Percentiles rank a stretch among this genome's conserved stretches.
phyloP scores from a whole-genome alignment of 768 basidiomycete genomes.

The Boletellus ananiceps region DNA sequence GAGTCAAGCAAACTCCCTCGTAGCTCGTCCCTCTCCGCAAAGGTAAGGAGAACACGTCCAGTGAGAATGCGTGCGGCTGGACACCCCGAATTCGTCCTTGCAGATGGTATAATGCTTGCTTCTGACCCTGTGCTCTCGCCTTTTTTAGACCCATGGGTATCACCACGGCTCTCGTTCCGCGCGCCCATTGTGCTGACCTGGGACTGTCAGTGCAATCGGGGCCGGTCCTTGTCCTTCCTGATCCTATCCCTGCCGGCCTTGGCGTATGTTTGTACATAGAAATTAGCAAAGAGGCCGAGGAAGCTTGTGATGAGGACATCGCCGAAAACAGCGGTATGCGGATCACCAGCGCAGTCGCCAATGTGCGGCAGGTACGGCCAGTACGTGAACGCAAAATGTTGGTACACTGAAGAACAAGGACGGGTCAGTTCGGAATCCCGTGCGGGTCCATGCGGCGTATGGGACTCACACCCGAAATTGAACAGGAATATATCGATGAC shows the following conservation, averaged over 20 bases:
- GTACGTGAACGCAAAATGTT: conserved; percentile 26
- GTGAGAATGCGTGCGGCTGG: too few relatives aligned
- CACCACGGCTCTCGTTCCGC: neutral
- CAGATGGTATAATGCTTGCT: too few relatives aligned
- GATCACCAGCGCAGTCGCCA: conserved; percentile 25
- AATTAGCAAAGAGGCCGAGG: conserved; percentile 22
- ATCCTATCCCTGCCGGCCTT: neutral
- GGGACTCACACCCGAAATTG: conserved; percentile 21
- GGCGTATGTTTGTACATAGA: conserved; percentile 19
- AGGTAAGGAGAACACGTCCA: neutral
- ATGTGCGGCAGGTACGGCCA: conserved; percentile 22
- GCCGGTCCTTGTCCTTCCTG: neutral
- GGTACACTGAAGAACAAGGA: conserved; percentile 17
- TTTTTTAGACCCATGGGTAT: neutral
- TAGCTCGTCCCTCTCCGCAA: neutral
- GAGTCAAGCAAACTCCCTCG: neutral
- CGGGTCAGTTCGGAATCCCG: neutral
- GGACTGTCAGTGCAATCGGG: too few relatives aligned
- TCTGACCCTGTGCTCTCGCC: too few relatives aligned
- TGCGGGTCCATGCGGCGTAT: neutral
- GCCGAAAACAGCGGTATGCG: conserved; percentile 13
- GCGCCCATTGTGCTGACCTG: neutral
- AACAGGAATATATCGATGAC: conserved; percentile 19
- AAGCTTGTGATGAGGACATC: conserved; percentile 17
- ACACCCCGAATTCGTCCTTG: too few relatives aligned